Percentiles rank a stretch among this genome's conserved stretches.
These are phyloP conservation scores for Lipomyces sp. DNA, from an alignment of 805 yeast genomes.

Conservation along the genomic window DNA sequence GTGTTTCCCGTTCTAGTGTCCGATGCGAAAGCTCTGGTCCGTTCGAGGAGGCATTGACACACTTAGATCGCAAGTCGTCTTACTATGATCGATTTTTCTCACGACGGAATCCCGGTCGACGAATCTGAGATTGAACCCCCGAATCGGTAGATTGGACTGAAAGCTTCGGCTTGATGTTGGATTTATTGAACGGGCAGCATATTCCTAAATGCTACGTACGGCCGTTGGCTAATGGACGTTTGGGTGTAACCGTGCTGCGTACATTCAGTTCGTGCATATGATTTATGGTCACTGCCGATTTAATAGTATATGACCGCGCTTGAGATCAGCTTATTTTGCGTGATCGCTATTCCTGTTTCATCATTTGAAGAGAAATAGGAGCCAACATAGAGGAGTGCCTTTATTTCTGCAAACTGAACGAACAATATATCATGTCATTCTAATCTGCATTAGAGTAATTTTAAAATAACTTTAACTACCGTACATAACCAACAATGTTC, in stretches of 20 bases:
- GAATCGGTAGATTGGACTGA: not conserved
- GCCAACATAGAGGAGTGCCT: too few species aligned
- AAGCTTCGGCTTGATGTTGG: slow-evolving; percentile 44
- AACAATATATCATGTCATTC: too few species aligned
- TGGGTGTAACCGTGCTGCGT: slow-evolving; percentile 99
- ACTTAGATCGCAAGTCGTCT: not conserved
- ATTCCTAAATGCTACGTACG: slow-evolving; percentile 99
- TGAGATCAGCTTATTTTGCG: not conserved
- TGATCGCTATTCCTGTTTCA: not conserved
- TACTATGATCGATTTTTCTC: slow-evolving; percentile 25
- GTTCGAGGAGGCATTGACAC: not conserved
- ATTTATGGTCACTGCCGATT: not conserved
- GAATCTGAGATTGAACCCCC: slow-evolving; percentile 70
- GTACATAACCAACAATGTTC: not conserved
- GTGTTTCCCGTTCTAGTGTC: slow-evolving; percentile 2
- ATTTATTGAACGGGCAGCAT: slow-evolving; percentile 80
- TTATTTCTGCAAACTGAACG: too few species aligned
- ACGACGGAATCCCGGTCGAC: slow-evolving; percentile 85
- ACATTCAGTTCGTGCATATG: slow-evolving; percentile 55
- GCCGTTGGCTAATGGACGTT: slow-evolving; percentile 90
- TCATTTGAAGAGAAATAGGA: too few species aligned
- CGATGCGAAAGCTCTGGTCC: slow-evolving; percentile 2
- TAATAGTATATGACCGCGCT: not conserved
- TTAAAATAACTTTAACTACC: not conserved
- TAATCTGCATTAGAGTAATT: not conserved